Percentiles rank a stretch among this genome's conserved stretches.
These are phyloP conservation scores for Aspergillus tamarii DNA, from an alignment of 2,329 filamentous ascomycete species.

Conservation along the genomic window DNA sequence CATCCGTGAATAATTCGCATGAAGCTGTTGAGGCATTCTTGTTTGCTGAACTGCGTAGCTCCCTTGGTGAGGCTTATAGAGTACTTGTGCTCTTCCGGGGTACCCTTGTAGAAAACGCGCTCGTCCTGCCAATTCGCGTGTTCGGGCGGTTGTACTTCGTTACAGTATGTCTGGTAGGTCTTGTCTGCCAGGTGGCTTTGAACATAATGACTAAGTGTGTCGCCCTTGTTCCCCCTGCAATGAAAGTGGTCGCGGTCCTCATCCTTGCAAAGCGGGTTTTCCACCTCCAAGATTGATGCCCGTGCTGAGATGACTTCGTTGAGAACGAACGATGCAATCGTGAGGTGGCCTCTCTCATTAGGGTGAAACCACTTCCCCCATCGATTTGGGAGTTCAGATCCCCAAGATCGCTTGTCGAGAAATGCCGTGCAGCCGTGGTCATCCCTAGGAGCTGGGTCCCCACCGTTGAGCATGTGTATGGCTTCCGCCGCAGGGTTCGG, in stretches of 20 bases:
- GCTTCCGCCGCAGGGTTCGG: not conserved
- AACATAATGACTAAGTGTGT: slow-evolving; percentile 2
- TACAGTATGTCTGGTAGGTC: slow-evolving; percentile 9
- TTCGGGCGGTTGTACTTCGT: not conserved
- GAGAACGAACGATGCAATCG: slow-evolving; percentile 19
- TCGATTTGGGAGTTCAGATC: slow-evolving; percentile 31
- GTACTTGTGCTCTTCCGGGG: slow-evolving; percentile 11
- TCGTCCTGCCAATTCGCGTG: not conserved
- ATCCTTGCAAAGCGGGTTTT: slow-evolving; percentile 7
- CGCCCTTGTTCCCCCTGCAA: not conserved
- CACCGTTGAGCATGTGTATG: not conserved
- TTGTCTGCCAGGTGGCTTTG: not conserved
- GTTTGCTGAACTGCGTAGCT: slow-evolving; percentile 1
- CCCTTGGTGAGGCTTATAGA: not conserved
- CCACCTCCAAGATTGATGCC: not conserved
- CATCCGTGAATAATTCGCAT: slow-evolving; percentile 19
- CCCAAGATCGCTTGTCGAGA: not conserved
- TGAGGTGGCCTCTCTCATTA: slow-evolving; percentile 26
- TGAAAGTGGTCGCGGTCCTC: not conserved
- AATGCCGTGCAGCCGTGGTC: not conserved
- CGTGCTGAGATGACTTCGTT: slow-evolving; percentile 6
- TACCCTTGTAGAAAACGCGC: slow-evolving; percentile 1
- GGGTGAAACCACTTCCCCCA: slow-evolving; percentile 40
- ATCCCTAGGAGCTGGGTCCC: not conserved
- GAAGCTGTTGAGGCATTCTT: slow-evolving; percentile 9